Percentiles rank a stretch among this genome's conserved stretches.
Evolutionary conservation across 495 filamentous ascomycete genomes (phyloP).

Genomic region (Neurospora sp.): DNA sequence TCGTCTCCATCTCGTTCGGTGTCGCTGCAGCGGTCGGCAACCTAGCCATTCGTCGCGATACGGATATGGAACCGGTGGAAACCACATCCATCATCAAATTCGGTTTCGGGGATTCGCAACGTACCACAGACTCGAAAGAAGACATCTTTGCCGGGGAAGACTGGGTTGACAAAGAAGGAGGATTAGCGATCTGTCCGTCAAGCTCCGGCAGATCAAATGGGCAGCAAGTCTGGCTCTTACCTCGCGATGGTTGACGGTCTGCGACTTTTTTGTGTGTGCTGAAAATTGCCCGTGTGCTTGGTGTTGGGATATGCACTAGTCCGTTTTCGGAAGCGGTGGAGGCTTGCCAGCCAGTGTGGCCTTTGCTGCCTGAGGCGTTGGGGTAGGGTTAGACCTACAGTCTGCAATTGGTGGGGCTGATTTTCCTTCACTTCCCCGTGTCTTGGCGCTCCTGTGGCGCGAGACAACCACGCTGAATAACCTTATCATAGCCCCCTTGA

Average conservation of each 20-base stretch:
- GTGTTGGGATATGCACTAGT: conserved; percentile 24
- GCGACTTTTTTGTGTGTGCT: conserved; percentile 28
- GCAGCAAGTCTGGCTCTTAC: conserved; percentile 26
- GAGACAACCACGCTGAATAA: not conserved
- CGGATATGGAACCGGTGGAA: not conserved
- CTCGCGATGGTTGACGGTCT: conserved; percentile 28
- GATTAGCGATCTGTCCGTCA: conserved; percentile 25
- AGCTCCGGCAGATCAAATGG: conserved; percentile 26
- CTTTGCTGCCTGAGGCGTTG: conserved; percentile 27
- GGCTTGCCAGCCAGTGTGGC: conserved; percentile 22
- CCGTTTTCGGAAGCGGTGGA: conserved; percentile 23
- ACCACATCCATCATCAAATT: not conserved
- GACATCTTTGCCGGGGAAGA: conserved; percentile 71
- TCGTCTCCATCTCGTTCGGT: not conserved
- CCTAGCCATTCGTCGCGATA: not conserved
- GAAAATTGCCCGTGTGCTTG: conserved; percentile 26
- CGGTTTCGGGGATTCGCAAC: conserved; percentile 30
- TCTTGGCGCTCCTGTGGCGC: not conserved
- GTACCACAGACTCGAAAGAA: conserved; percentile 92
- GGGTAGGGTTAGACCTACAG: conserved; percentile 40
- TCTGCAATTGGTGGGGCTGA: conserved; percentile 8
- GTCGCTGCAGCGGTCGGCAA: not conserved
- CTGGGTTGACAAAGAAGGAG: conserved; percentile 21
- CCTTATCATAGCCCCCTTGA: not conserved
- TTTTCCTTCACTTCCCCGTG: not conserved